Evolutionary conservation across 768 basidiomycete genomes (phyloP), one percentile per base, ranked within the genome.

Genomic region (Piloderma croceum): DNA sequence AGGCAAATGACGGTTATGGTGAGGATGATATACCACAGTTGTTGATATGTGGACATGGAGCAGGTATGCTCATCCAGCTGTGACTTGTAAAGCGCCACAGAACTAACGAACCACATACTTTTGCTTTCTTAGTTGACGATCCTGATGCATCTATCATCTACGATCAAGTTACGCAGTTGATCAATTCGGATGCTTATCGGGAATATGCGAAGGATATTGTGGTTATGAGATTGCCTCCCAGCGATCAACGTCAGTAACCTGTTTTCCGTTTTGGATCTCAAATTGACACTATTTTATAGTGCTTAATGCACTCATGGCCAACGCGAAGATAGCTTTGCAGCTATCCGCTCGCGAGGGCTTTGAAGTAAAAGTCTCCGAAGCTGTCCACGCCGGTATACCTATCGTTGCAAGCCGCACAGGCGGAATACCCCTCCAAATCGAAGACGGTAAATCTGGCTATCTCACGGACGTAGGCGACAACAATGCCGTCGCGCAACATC

Each of bases 301-400:
- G 37, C 72, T 97, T 44, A 91, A 94, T 49, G 83, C 85, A 7
- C 73, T 96, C 51, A 77, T 96, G 76, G 81, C 85, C 38, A 93
- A 92, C 50, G 76, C 88, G 33, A 83, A 87, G 68, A 83, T 93
- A 43, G 91, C 88, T 4, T 75, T 90, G 36, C 93, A 97, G 61
- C 79, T 97, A 33, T 91, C 89, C 38, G 83, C 86, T 33, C 83
- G 91, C 42, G 93, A 97, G 66, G 93, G 93, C 21, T 97, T 96
- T 65, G 93, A 97, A 57, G 90, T 97, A 64, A 97, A 97, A 62
- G 91, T 93, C 36, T 91, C 90, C 34, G 90, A 94, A 65, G 90
- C 88, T n/a, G 71, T 97, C 38, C 88, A 93, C 62, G 80, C 89
- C 22, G 86, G 86, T 45, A 85, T 86, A 47, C 91, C 91, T 23